Evolutionary conservation across 768 basidiomycete genomes (phyloP).

Genomic region (Gloeostereum incarnatum): DNA sequence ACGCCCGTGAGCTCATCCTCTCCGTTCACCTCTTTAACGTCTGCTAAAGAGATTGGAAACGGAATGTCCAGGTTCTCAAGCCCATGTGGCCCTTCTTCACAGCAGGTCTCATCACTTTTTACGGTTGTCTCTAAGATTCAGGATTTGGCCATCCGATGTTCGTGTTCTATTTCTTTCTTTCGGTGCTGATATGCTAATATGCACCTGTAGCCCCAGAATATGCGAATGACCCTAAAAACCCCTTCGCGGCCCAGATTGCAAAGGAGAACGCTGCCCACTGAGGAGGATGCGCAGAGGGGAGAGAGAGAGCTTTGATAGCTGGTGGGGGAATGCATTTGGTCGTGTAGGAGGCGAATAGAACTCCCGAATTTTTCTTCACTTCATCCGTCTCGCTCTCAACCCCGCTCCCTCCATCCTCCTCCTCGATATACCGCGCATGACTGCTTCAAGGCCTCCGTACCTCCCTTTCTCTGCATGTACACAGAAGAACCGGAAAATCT

Average conservation of each 20-base stretch:
- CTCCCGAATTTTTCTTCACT: too few species aligned
- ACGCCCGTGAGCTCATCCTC: constrained; percentile 48
- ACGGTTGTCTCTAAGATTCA: constrained; percentile 60
- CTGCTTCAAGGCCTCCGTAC: too few species aligned
- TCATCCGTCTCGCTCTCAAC: too few species aligned
- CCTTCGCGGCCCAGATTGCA: constrained; percentile 71
- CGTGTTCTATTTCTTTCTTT: constrained; percentile 20
- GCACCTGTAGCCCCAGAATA: constrained; percentile 45
- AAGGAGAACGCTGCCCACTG: constrained; percentile 31
- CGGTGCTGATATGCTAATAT: constrained; percentile 4
- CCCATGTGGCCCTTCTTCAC: constrained; percentile 79
- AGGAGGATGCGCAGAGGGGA: too few species aligned
- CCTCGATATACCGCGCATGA: too few species aligned
- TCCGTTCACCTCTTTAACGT: constrained; percentile 5
- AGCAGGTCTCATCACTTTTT: constrained; percentile 56
- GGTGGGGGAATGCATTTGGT: too few species aligned
- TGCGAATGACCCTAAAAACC: constrained; percentile 74
- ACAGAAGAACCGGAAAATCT: too few species aligned
- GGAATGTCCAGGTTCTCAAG: constrained; percentile 42
- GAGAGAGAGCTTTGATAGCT: too few species aligned
- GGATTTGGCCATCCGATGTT: constrained; percentile 62
- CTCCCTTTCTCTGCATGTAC: too few species aligned
- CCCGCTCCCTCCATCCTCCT: too few species aligned
- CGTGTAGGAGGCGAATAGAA: too few species aligned
- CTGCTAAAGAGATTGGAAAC: constrained; percentile 8